phyloP scores from a whole-genome alignment of 1,284 basidiomycete species.

The Pseudozyma pruni region DNA sequence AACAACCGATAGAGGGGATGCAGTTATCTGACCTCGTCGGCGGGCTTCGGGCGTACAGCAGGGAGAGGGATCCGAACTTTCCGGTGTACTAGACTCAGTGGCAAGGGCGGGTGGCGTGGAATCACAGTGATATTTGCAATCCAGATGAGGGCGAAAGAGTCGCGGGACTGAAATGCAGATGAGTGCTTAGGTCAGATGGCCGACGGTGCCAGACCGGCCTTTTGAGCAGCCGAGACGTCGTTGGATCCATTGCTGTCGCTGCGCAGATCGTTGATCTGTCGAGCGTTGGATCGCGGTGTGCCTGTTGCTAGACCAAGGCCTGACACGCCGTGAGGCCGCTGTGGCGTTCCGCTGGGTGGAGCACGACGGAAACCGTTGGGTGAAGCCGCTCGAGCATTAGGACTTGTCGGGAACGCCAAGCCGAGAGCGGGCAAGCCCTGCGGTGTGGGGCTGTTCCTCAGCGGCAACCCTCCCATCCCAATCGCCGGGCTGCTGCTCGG shows the following conservation, averaged over 20 bases:
- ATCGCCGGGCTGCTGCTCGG: constrained; percentile 18
- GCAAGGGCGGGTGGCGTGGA: background rate
- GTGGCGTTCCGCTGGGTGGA: constrained; percentile 5
- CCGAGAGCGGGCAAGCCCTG: constrained; percentile 17
- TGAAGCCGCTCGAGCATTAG: constrained; percentile 2
- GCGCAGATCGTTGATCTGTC: constrained; percentile 4
- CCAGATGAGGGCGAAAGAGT: no score
- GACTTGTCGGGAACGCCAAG: constrained; percentile 15
- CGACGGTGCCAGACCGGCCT: constrained; percentile 29
- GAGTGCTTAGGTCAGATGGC: constrained; percentile 17
- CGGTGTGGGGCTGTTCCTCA: constrained; percentile 24
- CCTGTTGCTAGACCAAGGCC: constrained; percentile 20
- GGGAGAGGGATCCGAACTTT: constrained; percentile 42
- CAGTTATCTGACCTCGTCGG: constrained; percentile 48
- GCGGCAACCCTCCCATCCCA: constrained; percentile 15
- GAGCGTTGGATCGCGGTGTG: constrained; percentile 6
- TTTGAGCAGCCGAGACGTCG: constrained; percentile 19
- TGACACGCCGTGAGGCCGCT: constrained; percentile 13
- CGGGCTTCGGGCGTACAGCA: constrained; percentile 49
- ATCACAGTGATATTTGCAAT: constrained; percentile 6
- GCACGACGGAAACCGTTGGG: constrained; percentile 20
- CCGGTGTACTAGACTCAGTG: constrained; percentile 42
- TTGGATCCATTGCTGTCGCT: background rate
- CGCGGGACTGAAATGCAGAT: background rate
- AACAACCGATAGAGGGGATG: no score